phyloP scores from a whole-genome alignment of 2,329 filamentous ascomycete species.

The Pezicula rhizophila region DNA sequence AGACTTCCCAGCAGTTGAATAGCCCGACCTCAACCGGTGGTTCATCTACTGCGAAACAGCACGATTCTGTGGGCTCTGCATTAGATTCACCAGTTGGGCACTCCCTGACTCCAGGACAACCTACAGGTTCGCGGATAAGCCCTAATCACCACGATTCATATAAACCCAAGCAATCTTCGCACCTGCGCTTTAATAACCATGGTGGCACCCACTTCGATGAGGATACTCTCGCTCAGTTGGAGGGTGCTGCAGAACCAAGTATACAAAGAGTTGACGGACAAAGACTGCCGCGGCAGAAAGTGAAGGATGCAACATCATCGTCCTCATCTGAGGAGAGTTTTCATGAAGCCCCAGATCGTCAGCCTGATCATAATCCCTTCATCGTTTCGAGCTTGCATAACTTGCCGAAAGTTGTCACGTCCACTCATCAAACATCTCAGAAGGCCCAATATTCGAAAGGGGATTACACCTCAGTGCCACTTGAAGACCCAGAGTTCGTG shows the following conservation, averaged over 20 bases:
- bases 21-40: no score
- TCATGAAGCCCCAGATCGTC: background rate
- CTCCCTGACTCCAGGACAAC: background rate
- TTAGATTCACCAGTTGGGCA: background rate
- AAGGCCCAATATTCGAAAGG: background rate
- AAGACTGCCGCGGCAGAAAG: constrained; percentile 4
- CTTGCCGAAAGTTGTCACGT: background rate
- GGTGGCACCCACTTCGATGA: constrained; percentile 18
- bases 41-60: no score
- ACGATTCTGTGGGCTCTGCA: no score
- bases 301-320: constrained; percentile 17
- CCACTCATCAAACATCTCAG: background rate
- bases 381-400: background rate
- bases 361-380: background rate
- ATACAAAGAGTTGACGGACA: constrained; percentile 14
- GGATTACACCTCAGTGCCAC: constrained; percentile 1
- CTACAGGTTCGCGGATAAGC: background rate
- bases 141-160: constrained; percentile 18
- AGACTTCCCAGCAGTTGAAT: background rate
- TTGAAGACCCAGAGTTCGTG: background rate
- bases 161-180: constrained; percentile 28
- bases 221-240: constrained; percentile 20
- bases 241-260: constrained; percentile 11
- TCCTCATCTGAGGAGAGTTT: constrained; percentile 23
- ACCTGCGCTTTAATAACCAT: constrained; percentile 25